phyloP scores from a whole-genome alignment of 176 grass and related monocot genomes.

The Lolium multiflorum region DNA sequence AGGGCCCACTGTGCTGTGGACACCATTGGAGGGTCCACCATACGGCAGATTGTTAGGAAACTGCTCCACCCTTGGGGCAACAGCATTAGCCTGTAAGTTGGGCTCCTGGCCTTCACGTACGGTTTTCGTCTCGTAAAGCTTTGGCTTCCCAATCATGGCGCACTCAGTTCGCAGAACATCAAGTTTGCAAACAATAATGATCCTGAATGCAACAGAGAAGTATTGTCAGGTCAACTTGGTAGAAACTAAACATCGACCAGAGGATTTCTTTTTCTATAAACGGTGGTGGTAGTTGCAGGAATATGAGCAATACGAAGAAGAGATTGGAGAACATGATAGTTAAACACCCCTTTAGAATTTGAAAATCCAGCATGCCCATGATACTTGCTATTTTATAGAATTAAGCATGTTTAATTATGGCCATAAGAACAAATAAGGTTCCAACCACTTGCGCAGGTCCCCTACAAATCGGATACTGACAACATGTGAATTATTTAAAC shows the following conservation, averaged over 20 bases:
- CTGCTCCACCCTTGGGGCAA: slow-evolving; percentile 39
- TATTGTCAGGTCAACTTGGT: slow-evolving; percentile 31
- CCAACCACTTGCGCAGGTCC: neutral
- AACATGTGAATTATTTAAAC: neutral
- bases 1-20: slow-evolving; percentile 32
- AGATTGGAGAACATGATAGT: neutral
- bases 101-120: slow-evolving; percentile 22
- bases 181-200: slow-evolving; percentile 79
- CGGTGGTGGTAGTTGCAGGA: neutral
- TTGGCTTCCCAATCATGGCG: slow-evolving; percentile 58
- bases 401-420: neutral
- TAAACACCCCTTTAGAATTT: neutral
- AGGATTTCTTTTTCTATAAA: neutral
- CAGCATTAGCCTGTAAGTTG: slow-evolving; percentile 40
- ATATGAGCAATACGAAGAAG: neutral
- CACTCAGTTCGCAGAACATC: slow-evolving; percentile 62
- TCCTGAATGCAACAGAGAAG: slow-evolving; percentile 62
- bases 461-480: neutral
- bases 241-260: neutral
- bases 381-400: neutral
- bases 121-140: slow-evolving; percentile 45
- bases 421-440: slow-evolving; percentile 24
- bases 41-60: slow-evolving; percentile 55
- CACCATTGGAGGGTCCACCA: slow-evolving; percentile 42
- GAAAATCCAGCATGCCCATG: neutral